Evolutionary conservation across 73 alveolate species (phyloP).

Genomic region (Tetrahymena borealis): DNA sequence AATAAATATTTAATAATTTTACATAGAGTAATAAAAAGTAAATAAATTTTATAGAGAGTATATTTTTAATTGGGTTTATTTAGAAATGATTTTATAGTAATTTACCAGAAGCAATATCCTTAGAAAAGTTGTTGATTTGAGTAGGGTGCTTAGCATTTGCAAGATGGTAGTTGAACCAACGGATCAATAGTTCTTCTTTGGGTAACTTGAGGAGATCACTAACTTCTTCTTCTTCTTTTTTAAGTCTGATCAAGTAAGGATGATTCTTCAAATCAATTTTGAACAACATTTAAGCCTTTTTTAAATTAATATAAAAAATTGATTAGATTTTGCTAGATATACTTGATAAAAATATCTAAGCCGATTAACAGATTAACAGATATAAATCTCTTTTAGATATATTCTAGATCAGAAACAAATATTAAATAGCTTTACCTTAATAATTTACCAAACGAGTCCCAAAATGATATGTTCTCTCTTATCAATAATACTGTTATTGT

Average conservation of each 20-base stretch:
- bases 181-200: slow-evolving; percentile 77
- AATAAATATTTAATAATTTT: not conserved
- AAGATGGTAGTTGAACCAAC: slow-evolving; percentile 94
- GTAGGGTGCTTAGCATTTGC: slow-evolving; percentile 66
- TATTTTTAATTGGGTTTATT: not conserved
- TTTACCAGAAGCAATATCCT: slow-evolving; percentile 35
- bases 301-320: too few relatives aligned
- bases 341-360: not conserved
- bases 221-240: slow-evolving; percentile 85
- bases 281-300: slow-evolving; percentile 18
- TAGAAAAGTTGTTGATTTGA: slow-evolving; percentile 65
- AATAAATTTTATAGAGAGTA: not conserved
- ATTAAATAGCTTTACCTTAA: slow-evolving; percentile 42
- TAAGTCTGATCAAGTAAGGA: slow-evolving; percentile 86
- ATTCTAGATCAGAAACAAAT: not conserved
- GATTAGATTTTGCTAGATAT: slow-evolving; percentile 13
- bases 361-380: too few relatives aligned
- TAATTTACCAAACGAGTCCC: slow-evolving; percentile 88
- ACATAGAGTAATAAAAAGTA: not conserved
- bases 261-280: slow-evolving; percentile 66
- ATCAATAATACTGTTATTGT: slow-evolving; percentile 76
- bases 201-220: slow-evolving; percentile 77
- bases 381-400: not conserved
- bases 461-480: slow-evolving; percentile 68
- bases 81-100: slow-evolving; percentile 33